Evolutionary conservation across 2,329 filamentous ascomycete species (phyloP).

Genomic region (Colletotrichum sansevieriae): DNA sequence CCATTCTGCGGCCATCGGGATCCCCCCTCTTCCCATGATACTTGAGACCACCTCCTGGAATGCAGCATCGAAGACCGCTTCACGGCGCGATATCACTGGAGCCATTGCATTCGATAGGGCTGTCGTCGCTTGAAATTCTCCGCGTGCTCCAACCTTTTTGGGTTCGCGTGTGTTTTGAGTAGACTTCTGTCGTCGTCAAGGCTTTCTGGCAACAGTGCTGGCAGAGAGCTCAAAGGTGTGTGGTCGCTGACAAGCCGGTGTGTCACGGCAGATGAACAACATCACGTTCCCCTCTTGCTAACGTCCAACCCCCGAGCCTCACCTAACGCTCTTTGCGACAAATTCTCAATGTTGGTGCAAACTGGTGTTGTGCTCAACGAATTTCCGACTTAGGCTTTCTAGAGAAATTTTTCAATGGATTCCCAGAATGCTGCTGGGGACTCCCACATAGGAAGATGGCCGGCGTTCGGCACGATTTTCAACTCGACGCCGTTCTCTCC

Average conservation of each 20-base stretch:
- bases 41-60: constrained; percentile 2
- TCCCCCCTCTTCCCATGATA: constrained; percentile 1
- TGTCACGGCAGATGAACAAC: constrained; percentile 17
- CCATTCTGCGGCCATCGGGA: constrained; percentile 5
- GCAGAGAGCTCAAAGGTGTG: too few species aligned
- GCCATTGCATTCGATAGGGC: constrained; percentile 2
- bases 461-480: constrained; percentile 75
- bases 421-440: constrained; percentile 76
- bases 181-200: constrained; percentile 21
- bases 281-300: not conserved
- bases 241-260: not conserved
- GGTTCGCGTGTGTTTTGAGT: constrained; percentile 29
- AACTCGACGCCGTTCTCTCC: constrained; percentile 69
- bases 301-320: not conserved
- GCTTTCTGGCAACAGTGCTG: not conserved
- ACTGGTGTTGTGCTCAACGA: not conserved
- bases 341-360: constrained; percentile 3
- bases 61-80: constrained; percentile 5
- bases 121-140: constrained; percentile 9
- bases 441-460: constrained; percentile 89
- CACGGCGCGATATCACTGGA: constrained; percentile 6
- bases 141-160: not conserved
- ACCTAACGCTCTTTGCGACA: not conserved
- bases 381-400: not conserved
- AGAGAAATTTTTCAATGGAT: constrained; percentile 71